Percentiles rank a stretch among this genome's conserved stretches.
phyloP scores from a whole-genome alignment of 2,329 filamentous ascomycete genomes.

The Beauveria asiatica region DNA sequence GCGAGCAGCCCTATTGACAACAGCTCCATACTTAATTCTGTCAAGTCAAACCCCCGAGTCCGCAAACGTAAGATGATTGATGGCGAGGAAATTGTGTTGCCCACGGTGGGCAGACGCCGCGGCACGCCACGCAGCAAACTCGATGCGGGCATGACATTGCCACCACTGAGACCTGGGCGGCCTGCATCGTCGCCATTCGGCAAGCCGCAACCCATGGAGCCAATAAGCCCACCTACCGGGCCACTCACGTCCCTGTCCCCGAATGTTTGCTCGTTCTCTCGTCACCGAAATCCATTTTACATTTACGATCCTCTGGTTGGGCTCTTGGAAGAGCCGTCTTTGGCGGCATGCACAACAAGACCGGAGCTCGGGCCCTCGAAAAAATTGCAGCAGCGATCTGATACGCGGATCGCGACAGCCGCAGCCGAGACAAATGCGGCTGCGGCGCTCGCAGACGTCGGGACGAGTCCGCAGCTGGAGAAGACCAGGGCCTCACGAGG shows the following conservation, averaged over 20 bases:
- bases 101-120: constrained; percentile 15
- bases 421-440: constrained; percentile 18
- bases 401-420: constrained; percentile 3
- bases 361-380: not conserved
- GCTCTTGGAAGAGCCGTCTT: constrained; percentile 15
- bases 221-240: constrained; percentile 19
- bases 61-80: constrained; percentile 40
- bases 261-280: constrained; percentile 21
- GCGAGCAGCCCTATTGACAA: not conserved
- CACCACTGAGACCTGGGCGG: constrained; percentile 22
- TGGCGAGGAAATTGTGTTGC: constrained; percentile 27
- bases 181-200: constrained; percentile 14
- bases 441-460: constrained; percentile 18
- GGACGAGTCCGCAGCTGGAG: constrained; percentile 14
- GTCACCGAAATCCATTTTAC: constrained; percentile 18
- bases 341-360: constrained; percentile 1
- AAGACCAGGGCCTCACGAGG: constrained; percentile 5
- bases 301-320: constrained; percentile 17
- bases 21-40: constrained; percentile 41
- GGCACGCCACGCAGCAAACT: constrained; percentile 5
- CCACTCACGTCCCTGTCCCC: constrained; percentile 24
- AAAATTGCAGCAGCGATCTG: not conserved
- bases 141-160: constrained; percentile 18
- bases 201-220: constrained; percentile 23
- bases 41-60: constrained; percentile 39